Conservation (phyloP, 148 eudicot genomes). For the Fagopyrum homotropicum region DNA sequence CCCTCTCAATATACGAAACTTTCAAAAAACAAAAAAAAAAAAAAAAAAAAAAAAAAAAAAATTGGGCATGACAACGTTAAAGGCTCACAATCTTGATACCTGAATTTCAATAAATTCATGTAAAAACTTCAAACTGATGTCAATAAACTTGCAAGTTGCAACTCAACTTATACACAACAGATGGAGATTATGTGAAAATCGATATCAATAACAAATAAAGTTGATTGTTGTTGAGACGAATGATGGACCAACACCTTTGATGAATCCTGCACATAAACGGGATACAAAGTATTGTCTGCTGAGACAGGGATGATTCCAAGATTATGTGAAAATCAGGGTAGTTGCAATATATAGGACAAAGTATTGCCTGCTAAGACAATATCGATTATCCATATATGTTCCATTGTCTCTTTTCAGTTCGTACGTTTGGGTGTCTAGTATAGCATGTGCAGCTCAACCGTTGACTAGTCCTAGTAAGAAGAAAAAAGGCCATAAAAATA, state of each 20-base stretch:
- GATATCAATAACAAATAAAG: constrained; percentile 18
- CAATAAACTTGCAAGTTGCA: neutral
- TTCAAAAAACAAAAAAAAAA: no score
- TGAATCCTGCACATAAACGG: constrained; percentile 93
- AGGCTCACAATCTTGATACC: constrained; percentile 83
- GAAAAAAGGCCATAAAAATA: neutral
- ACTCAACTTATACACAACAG: neutral
- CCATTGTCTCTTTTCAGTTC: constrained; percentile 58
- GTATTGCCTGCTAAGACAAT: constrained; percentile 81
- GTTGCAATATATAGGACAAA: neutral
- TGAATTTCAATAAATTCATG: constrained; percentile 28
- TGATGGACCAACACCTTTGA: constrained; percentile 51
- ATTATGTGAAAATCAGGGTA: neutral
- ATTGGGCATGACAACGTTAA: constrained; percentile 61
- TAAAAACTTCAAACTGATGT: no score
- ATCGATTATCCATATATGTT: constrained; percentile 72
- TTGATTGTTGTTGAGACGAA: neutral
- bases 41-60: no score
- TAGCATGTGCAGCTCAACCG: neutral
- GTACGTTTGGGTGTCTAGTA: constrained; percentile 87
- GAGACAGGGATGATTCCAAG: neutral
- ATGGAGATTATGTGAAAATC: constrained; percentile 1
- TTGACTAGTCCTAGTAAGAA: constrained; percentile 30
- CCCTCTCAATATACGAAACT: no score
- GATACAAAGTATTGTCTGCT: constrained; percentile 34